These are phyloP conservation scores for Cladosporium sp. DNA, from an alignment of 2,329 filamentous ascomycete genomes.

Conservation along the genomic window DNA sequence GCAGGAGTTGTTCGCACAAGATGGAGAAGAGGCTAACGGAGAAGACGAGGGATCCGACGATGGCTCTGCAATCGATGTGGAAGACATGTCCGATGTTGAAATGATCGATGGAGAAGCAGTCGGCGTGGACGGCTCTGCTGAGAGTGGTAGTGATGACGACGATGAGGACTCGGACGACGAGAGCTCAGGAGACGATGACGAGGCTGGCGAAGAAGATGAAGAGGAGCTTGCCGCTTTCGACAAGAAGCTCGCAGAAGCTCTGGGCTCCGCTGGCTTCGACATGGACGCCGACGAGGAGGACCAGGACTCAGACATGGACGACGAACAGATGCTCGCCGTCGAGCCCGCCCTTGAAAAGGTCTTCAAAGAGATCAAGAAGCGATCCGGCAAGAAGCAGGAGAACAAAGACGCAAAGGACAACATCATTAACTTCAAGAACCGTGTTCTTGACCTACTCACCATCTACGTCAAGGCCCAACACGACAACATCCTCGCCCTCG, in stretches of 20 bases:
- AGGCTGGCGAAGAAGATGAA: conserved; percentile 43
- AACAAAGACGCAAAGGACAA: conserved; percentile 83
- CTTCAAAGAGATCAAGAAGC: conserved; percentile 70
- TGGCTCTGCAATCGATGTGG: conserved; percentile 36
- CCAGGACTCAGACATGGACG: conserved; percentile 76
- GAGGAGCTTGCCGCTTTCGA: conserved; percentile 62
- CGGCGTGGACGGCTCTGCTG: conserved; percentile 22
- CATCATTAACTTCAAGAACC: conserved; percentile 91
- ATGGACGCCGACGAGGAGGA: conserved; percentile 57
- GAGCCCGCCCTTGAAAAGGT: conserved; percentile 80
- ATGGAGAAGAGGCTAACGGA: conserved; percentile 13
- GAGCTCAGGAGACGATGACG: conserved; percentile 40
- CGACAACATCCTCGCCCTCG: conserved; percentile 61
- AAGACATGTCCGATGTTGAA: conserved; percentile 34
- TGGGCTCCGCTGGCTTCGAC: conserved; percentile 62
- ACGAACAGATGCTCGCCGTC: conserved; percentile 89
- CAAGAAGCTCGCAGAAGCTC: conserved; percentile 69
- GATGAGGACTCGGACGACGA: conserved; percentile 26
- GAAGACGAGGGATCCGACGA: conserved; percentile 26
- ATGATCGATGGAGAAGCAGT: conserved; percentile 26
- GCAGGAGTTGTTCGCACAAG: conserved; percentile 73
- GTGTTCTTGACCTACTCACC: conserved; percentile 80
- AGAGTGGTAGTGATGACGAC: conserved; percentile 23
- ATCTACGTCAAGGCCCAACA: conserved; percentile 80
- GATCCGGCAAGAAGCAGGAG: conserved; percentile 69